Conservation (phyloP, 2,329 filamentous ascomycete genomes). For the Hymenoscyphus albidus region DNA sequence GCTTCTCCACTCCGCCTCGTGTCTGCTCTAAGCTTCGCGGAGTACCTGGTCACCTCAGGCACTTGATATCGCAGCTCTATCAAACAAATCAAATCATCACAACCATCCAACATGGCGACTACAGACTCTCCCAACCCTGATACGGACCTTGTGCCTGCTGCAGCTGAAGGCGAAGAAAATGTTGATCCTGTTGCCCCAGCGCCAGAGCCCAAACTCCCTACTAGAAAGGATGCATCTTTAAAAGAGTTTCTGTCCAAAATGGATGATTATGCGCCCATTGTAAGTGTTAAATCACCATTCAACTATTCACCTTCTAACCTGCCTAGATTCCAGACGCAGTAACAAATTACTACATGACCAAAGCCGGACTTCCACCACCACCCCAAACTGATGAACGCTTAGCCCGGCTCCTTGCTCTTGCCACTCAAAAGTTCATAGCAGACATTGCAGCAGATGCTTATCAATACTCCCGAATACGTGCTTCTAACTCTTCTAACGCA, state of each 20-base stretch:
- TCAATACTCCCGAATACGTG: slow-evolving; percentile 92
- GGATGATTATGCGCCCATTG: slow-evolving; percentile 97
- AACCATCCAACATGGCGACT: slow-evolving; percentile 30
- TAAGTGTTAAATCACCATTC: slow-evolving; percentile 44
- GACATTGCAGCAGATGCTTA: slow-evolving; percentile 97
- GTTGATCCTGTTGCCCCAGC: slow-evolving; percentile 46
- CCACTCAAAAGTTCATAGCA: slow-evolving; percentile 98
- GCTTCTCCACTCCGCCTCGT: no score
- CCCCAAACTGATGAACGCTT: slow-evolving; percentile 87
- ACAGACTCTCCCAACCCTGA: slow-evolving; percentile 34
- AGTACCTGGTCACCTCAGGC: no score
- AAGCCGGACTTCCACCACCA: slow-evolving; percentile 88
- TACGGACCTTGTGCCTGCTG: slow-evolving; percentile 31
- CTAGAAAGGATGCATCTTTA: slow-evolving; percentile 86
- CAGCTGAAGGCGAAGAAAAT: slow-evolving; percentile 27
- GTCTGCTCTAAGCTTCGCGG: no score
- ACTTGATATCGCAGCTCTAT: neutral
- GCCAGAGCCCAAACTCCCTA: slow-evolving; percentile 62
- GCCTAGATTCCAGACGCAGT: slow-evolving; percentile 90
- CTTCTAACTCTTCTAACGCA: slow-evolving; percentile 79
- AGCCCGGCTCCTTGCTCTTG: slow-evolving; percentile 87
- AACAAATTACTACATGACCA: slow-evolving; percentile 95
- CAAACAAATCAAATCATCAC: slow-evolving; percentile 7
- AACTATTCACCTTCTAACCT: slow-evolving; percentile 14
- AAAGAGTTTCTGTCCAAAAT: slow-evolving; percentile 94